Evolutionary conservation across 2,329 filamentous ascomycete genomes (phyloP).

Genomic region (Coleophoma cylindrospora): DNA sequence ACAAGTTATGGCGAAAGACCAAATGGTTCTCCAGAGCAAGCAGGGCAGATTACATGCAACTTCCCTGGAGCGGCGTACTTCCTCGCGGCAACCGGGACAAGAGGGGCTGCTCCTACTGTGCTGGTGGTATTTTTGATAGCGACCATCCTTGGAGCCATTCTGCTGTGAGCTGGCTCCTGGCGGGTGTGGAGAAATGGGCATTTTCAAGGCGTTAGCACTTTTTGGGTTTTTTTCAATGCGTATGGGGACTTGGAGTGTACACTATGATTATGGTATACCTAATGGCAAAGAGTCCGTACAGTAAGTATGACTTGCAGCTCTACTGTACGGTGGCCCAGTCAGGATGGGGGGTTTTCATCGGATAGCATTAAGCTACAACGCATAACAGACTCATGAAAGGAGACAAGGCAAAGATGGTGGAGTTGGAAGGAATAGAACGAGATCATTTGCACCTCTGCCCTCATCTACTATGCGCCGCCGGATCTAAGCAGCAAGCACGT

Average conservation of each 20-base stretch:
- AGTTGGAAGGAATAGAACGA: too few relatives aligned
- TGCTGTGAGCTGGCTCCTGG: too few relatives aligned
- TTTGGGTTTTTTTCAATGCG: background rate
- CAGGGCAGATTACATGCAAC: slow-evolving; percentile 48
- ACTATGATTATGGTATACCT: background rate
- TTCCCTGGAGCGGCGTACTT: slow-evolving; percentile 55
- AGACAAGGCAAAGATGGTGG: too few relatives aligned
- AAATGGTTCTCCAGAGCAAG: slow-evolving; percentile 5
- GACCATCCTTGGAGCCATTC: background rate
- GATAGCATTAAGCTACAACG: background rate
- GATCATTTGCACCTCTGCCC: too few relatives aligned
- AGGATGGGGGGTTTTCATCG: background rate
- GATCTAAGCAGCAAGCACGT: too few relatives aligned
- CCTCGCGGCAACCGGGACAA: slow-evolving; percentile 41
- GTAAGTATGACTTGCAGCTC: background rate
- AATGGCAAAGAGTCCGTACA: background rate
- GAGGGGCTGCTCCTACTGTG: slow-evolving; percentile 38
- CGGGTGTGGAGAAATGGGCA: too few relatives aligned
- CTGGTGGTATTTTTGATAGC: slow-evolving; percentile 8
- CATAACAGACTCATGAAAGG: too few relatives aligned
- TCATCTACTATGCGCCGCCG: too few relatives aligned
- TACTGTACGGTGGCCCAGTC: background rate
- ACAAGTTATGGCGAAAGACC: slow-evolving; percentile 38
- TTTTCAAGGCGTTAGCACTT: too few relatives aligned
- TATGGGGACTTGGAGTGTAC: background rate